Evolutionary conservation across 306 rosid genomes (phyloP).

Genomic region (Sicyos baderoa): DNA sequence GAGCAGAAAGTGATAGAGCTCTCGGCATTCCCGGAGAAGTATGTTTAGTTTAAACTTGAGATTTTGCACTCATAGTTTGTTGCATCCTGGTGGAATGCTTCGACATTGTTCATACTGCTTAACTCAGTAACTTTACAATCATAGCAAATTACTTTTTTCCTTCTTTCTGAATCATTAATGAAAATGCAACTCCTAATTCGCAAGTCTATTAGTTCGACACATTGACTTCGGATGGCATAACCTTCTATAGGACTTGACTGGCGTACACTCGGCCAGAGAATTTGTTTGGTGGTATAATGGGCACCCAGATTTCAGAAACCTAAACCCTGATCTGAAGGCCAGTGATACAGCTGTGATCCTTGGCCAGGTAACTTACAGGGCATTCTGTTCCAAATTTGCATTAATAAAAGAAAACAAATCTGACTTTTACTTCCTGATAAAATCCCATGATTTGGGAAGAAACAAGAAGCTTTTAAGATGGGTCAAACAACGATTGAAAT

Average conservation of each 20-base stretch:
- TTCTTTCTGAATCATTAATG: neutral
- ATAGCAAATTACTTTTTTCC: neutral
- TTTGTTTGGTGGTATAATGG: slow-evolving; percentile 99
- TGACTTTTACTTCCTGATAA: neutral
- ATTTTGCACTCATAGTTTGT: slow-evolving; percentile 8
- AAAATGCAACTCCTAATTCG: neutral
- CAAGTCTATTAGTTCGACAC: neutral
- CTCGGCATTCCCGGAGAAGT: slow-evolving; percentile 87
- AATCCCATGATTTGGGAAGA: neutral
- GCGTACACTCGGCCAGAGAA: slow-evolving; percentile 79
- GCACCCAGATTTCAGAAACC: slow-evolving; percentile 72
- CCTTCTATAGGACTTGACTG: slow-evolving; percentile 45
- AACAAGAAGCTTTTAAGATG: neutral
- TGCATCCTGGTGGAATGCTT: slow-evolving; percentile 22
- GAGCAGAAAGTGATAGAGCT: slow-evolving; percentile 88
- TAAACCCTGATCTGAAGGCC: slow-evolving; percentile 62
- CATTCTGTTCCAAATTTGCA: neutral
- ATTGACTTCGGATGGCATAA: neutral
- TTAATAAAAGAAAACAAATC: neutral
- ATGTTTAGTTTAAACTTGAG: slow-evolving; percentile 21
- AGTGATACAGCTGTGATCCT: slow-evolving; percentile 79
- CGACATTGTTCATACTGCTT: slow-evolving; percentile 13
- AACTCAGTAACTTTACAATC: neutral
- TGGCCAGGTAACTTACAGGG: slow-evolving; percentile 62
- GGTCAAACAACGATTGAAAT: neutral